These are phyloP conservation scores for Neckera pumila DNA, from an alignment of 225 moss, liverwort and hornwort genomes.

Conservation along the genomic window DNA sequence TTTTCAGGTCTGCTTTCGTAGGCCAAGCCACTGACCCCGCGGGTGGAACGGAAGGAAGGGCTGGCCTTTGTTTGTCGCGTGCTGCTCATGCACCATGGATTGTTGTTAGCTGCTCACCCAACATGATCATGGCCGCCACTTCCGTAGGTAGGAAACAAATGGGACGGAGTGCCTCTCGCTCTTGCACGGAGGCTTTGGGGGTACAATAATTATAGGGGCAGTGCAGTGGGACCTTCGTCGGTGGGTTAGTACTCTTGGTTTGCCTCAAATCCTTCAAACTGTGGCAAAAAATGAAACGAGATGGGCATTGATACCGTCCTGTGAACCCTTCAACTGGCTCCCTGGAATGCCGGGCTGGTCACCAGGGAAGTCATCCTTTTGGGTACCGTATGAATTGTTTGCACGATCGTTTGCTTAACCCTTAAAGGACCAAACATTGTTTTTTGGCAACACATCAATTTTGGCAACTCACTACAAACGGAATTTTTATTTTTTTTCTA, in stretches of 20 bases:
- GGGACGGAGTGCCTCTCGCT: not conserved
- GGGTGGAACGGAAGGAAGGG: not conserved
- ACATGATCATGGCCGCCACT: not conserved
- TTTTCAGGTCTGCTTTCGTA: not conserved
- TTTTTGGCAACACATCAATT: no score
- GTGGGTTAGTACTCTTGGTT: no score
- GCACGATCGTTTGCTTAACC: no score
- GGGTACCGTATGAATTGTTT: rapidly evolving
- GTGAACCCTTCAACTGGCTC: not conserved
- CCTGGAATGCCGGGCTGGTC: no score
- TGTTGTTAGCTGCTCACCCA: not conserved
- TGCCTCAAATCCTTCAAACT: not conserved
- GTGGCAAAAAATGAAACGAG: not conserved
- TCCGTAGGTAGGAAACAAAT: not conserved
- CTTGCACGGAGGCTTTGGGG: not conserved
- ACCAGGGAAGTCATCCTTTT: not conserved
- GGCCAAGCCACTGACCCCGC: no score
- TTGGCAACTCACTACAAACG: no score
- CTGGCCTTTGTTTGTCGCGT: not conserved
- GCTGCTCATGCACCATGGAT: not conserved
- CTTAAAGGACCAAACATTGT: no score
- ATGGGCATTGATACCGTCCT: no score
- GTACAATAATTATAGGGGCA: not conserved
- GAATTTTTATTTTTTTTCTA: no score
- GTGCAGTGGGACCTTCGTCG: not conserved